Evolutionary conservation across 257 asterid species (phyloP).

Genomic region (Solanum virginianum): DNA sequence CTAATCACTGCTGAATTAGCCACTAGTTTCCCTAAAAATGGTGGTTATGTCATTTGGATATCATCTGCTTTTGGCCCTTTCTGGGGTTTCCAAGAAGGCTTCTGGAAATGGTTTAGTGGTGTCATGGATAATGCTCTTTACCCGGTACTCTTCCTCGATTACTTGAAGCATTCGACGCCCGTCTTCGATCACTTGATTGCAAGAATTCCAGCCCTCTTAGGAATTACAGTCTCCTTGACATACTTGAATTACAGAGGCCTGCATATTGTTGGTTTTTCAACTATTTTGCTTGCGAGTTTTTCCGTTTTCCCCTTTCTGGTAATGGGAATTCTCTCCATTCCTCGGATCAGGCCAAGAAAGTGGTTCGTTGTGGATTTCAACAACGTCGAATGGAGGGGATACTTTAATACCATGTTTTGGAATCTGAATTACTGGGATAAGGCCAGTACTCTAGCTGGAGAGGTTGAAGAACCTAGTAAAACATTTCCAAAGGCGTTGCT

Average conservation of each 20-base stretch:
- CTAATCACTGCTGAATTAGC: conserved; percentile 26
- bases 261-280: conserved; percentile 1
- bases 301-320: conserved; percentile 1
- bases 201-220: neutral
- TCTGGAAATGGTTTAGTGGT: conserved; percentile 96
- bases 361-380: conserved; percentile 2
- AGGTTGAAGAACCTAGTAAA: conserved; percentile 2
- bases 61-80: conserved; percentile 23
- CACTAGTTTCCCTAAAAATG: conserved; percentile 28
- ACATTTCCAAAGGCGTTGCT: conserved; percentile 1
- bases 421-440: conserved; percentile 8
- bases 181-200: conserved; percentile 31
- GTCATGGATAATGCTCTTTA: conserved; percentile 92
- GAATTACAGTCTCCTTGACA: neutral
- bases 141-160: conserved; percentile 84
- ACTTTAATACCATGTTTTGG: conserved; percentile 8
- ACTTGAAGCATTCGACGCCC: conserved; percentile 71
- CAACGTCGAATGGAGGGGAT: conserved; percentile 3
- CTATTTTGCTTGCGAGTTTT: conserved; percentile 3
- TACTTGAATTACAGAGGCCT: conserved; percentile 8
- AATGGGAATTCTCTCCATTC: conserved; percentile 8
- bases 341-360: neutral
- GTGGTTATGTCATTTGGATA: conserved; percentile 29
- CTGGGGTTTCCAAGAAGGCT: conserved; percentile 31
- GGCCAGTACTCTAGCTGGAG: conserved; percentile 6